Evolutionary conservation across 495 filamentous ascomycete genomes (phyloP).

Genomic region (Aspergillus mulundensis): DNA sequence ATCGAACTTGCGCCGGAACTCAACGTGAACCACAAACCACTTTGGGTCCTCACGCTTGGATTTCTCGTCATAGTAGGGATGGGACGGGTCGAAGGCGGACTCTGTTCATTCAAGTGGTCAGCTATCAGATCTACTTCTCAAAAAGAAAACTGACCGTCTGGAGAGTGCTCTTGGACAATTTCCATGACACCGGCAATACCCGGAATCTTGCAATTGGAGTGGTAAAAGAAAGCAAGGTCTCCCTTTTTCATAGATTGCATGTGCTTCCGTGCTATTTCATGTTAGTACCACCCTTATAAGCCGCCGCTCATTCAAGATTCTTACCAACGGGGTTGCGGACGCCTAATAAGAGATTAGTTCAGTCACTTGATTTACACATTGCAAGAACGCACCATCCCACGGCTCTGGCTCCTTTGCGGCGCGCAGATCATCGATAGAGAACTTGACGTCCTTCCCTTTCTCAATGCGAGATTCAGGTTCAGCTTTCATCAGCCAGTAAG

Average conservation of each 20-base stretch:
- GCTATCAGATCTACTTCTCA: slow-evolving; percentile 9
- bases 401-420: slow-evolving; percentile 68
- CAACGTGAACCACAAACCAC: slow-evolving; percentile 86
- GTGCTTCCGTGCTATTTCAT: slow-evolving; percentile 67
- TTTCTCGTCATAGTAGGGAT: slow-evolving; percentile 81
- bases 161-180: slow-evolving; percentile 75
- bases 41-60: slow-evolving; percentile 69
- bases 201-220: slow-evolving; percentile 88
- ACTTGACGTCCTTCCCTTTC: slow-evolving; percentile 81
- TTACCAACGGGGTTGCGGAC: slow-evolving; percentile 56
- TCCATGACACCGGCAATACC: slow-evolving; percentile 94
- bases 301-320: slow-evolving; percentile 6
- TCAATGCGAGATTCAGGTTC: slow-evolving; percentile 85
- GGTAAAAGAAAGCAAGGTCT: slow-evolving; percentile 94
- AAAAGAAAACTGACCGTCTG: slow-evolving; percentile 56
- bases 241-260: slow-evolving; percentile 86
- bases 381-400: slow-evolving; percentile 68
- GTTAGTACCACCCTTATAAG: slow-evolving; percentile 16
- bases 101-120: slow-evolving; percentile 41
- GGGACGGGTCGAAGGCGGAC: slow-evolving; percentile 69
- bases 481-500: slow-evolving; percentile 93
- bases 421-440: slow-evolving; percentile 89
- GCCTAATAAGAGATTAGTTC: slow-evolving; percentile 37
- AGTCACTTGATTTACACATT: not conserved
- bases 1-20: slow-evolving; percentile 76